These are phyloP conservation scores for Trichosporon asahii DNA, from an alignment of 1,284 basidiomycete species.

Conservation along the genomic window DNA sequence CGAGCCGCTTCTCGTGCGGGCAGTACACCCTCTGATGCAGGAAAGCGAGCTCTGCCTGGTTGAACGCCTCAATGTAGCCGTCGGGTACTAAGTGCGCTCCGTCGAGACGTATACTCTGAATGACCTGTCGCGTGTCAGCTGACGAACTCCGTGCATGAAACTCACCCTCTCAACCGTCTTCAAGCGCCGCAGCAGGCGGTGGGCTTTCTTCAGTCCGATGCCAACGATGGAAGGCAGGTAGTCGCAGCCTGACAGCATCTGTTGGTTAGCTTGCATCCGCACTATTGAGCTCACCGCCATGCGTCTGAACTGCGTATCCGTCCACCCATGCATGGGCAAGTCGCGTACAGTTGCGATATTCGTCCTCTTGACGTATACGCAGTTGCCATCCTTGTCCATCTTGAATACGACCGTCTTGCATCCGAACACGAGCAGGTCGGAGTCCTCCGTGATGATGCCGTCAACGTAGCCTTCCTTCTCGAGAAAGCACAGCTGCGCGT, in stretches of 20 bases:
- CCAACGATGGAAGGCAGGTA: slow-evolving; percentile 96
- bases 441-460: slow-evolving; percentile 96
- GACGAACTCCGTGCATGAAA: background rate
- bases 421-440: slow-evolving; percentile 95
- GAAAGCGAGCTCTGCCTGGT: slow-evolving; percentile 85
- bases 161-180: slow-evolving; percentile 78
- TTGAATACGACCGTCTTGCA: slow-evolving; percentile 76
- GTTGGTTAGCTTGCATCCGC: background rate
- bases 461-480: slow-evolving; percentile 80
- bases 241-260: slow-evolving; percentile 93
- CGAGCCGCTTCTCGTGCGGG: slow-evolving; percentile 63
- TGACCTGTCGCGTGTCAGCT: slow-evolving; percentile 43
- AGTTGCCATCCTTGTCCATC: slow-evolving; percentile 72
- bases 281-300: slow-evolving; percentile 64
- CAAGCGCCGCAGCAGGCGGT: slow-evolving; percentile 73
- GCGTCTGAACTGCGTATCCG: slow-evolving; percentile 79
- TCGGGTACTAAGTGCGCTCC: slow-evolving; percentile 78
- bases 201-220: slow-evolving; percentile 94
- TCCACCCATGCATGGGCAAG: slow-evolving; percentile 82
- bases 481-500: slow-evolving; percentile 92
- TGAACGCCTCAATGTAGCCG: slow-evolving; percentile 66
- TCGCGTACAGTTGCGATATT: slow-evolving; percentile 71
- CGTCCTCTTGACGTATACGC: slow-evolving; percentile 72
- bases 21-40: slow-evolving; percentile 91
- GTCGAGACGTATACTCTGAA: slow-evolving; percentile 75